These are phyloP conservation scores for Ogataea parapolymorpha DNA, from an alignment of 805 yeast genomes.

Conservation along the genomic window DNA sequence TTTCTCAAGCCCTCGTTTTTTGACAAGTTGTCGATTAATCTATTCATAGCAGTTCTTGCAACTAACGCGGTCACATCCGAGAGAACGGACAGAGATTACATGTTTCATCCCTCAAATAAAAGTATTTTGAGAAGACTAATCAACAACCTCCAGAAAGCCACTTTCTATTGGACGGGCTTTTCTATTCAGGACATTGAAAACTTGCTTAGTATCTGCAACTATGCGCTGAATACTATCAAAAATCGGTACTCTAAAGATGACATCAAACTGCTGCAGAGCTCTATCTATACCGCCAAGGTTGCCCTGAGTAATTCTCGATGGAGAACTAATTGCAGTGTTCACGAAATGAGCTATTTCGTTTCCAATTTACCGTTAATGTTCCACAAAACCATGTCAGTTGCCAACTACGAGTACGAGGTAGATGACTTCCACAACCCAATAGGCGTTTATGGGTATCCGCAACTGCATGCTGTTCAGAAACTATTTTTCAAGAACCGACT, in stretches of 20 bases:
- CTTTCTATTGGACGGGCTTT: conserved; percentile 77
- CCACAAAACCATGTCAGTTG: conserved; percentile 42
- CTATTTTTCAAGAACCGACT: conserved; percentile 54
- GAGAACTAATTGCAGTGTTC: conserved; percentile 55
- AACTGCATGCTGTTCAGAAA: conserved; percentile 47
- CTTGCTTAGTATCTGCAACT: conserved; percentile 46
- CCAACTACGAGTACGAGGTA: conserved; percentile 33
- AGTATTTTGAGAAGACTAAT: conserved; percentile 53
- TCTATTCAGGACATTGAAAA: conserved; percentile 54
- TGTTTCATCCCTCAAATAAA: conserved; percentile 63
- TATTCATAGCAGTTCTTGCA: conserved; percentile 65
- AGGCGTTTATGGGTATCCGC: conserved; percentile 59
- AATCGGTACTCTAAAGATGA: conserved; percentile 39
- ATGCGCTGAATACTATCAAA: conserved; percentile 37
- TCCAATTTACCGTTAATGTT: conserved; percentile 42
- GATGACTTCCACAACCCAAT: conserved; percentile 51
- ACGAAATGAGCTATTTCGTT: conserved; percentile 63
- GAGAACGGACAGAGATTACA: conserved; percentile 61
- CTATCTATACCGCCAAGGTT: conserved; percentile 42
- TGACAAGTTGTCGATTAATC: conserved; percentile 57
- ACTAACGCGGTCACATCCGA: conserved; percentile 74
- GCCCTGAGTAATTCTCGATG: conserved; percentile 55
- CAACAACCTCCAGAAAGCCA: conserved; percentile 59
- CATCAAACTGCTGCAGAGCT: conserved; percentile 36
- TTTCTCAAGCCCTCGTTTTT: conserved; percentile 60